Conservation (phyloP, 441 rosid species). For the Erodium moschatum region DNA sequence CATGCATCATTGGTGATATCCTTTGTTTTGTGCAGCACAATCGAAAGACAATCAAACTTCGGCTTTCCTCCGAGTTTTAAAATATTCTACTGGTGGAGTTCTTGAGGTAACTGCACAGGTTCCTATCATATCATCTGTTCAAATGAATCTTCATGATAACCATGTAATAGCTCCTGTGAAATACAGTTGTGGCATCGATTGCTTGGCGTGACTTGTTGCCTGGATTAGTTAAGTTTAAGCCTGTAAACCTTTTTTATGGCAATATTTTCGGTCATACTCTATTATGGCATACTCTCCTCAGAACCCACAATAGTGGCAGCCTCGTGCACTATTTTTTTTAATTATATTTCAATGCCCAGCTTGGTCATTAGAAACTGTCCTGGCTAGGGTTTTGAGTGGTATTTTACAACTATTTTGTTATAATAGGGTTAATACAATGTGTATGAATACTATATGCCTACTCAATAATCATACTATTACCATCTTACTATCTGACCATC, state of each 20-base stretch:
- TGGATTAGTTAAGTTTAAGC: background rate
- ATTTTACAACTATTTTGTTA: background rate
- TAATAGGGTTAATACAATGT: background rate
- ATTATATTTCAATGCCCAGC: background rate
- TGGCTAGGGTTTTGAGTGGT: background rate
- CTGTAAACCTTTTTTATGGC: background rate
- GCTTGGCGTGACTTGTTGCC: background rate
- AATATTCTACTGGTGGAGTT: conserved; percentile 88
- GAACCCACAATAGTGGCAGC: background rate
- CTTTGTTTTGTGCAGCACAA: conserved; percentile 48
- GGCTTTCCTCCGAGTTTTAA: conserved; percentile 88
- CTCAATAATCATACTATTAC: background rate
- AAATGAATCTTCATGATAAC: background rate
- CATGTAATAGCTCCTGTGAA: too few species aligned
- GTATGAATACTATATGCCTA: background rate
- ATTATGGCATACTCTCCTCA: background rate
- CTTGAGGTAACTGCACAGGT: conserved; percentile 59
- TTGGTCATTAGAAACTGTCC: background rate
- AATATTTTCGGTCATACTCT: background rate
- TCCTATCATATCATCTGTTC: conserved; percentile 8
- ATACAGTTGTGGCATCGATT: too few species aligned
- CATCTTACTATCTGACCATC: background rate
- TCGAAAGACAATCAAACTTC: conserved; percentile 54
- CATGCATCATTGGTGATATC: conserved; percentile 11
- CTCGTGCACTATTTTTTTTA: background rate